These are phyloP conservation scores for Boletellus ananiceps DNA, from an alignment of 768 basidiomycete species.

Conservation along the genomic window DNA sequence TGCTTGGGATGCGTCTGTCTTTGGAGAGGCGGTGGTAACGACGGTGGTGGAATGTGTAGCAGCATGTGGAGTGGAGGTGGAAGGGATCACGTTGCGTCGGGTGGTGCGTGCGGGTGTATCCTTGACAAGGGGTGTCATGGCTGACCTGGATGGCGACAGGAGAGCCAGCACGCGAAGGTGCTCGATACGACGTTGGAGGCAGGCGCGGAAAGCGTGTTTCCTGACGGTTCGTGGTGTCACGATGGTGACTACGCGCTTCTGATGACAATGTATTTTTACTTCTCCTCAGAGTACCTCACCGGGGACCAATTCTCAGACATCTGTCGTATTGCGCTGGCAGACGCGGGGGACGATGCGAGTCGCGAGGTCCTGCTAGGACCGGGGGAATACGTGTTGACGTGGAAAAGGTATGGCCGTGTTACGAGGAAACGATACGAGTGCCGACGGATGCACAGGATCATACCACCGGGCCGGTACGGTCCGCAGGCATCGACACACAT, in stretches of 20 bases:
- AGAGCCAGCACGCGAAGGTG: conserved; percentile 43
- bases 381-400: conserved; percentile 56
- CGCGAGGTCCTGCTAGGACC: conserved; percentile 39
- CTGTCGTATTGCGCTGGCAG: conserved; percentile 47
- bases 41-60: conserved; percentile 50
- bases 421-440: no score
- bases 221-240: conserved; percentile 38
- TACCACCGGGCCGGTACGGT: conserved; percentile 41
- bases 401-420: conserved; percentile 51
- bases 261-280: neutral
- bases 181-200: conserved; percentile 49
- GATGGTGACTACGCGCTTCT: neutral
- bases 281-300: conserved; percentile 48
- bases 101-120: conserved; percentile 36
- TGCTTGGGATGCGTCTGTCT: conserved; percentile 46
- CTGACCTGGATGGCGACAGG: conserved; percentile 26
- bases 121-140: neutral
- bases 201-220: conserved; percentile 39
- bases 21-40: conserved; percentile 55
- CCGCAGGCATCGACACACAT: conserved; percentile 46
- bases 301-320: conserved; percentile 62
- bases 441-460: conserved; percentile 35
- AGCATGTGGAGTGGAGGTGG: conserved; percentile 53
- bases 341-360: conserved; percentile 34
- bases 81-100: conserved; percentile 42